Percentiles rank a stretch among this genome's conserved stretches.
Conservation (phyloP, 768 basidiomycete species). For the Lactarius hengduanensis region DNA sequence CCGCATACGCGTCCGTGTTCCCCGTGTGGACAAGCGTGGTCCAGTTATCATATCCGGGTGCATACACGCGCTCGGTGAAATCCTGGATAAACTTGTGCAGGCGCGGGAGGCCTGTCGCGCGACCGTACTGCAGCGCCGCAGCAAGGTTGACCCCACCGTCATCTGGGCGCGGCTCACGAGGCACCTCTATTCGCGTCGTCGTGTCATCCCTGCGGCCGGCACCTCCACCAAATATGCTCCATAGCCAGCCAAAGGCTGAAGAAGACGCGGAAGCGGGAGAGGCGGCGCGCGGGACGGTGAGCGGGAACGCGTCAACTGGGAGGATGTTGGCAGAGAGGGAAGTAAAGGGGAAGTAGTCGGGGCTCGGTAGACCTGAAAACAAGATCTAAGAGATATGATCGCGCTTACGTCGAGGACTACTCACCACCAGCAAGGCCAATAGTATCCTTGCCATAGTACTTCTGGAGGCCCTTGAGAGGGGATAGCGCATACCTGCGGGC, state of each 20-base stretch:
- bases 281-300: slow-evolving; percentile 32
- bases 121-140: slow-evolving; percentile 70
- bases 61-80: slow-evolving; percentile 53
- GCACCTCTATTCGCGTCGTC: slow-evolving; percentile 49
- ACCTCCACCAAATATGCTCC: slow-evolving; percentile 49
- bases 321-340: slow-evolving; percentile 56
- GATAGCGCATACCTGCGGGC: slow-evolving; percentile 49
- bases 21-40: slow-evolving; percentile 57
- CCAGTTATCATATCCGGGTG: slow-evolving; percentile 62
- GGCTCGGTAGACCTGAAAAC: slow-evolving; percentile 56
- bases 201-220: slow-evolving; percentile 41
- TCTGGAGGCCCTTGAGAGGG: slow-evolving; percentile 66
- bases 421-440: slow-evolving; percentile 70
- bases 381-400: not conserved
- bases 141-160: slow-evolving; percentile 57
- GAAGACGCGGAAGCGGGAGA: slow-evolving; percentile 20
- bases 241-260: slow-evolving; percentile 55
- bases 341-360: slow-evolving; percentile 70
- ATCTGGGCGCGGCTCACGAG: slow-evolving; percentile 53
- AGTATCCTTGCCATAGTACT: slow-evolving; percentile 56
- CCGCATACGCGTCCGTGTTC: slow-evolving; percentile 60
- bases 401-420: slow-evolving; percentile 20
- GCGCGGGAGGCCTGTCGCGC: slow-evolving; percentile 50
- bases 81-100: slow-evolving; percentile 56
- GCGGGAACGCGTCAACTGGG: slow-evolving; percentile 48